Evolutionary conservation across 2,329 filamentous ascomycete genomes (phyloP).

Genomic region (Aschersonia sp.): DNA sequence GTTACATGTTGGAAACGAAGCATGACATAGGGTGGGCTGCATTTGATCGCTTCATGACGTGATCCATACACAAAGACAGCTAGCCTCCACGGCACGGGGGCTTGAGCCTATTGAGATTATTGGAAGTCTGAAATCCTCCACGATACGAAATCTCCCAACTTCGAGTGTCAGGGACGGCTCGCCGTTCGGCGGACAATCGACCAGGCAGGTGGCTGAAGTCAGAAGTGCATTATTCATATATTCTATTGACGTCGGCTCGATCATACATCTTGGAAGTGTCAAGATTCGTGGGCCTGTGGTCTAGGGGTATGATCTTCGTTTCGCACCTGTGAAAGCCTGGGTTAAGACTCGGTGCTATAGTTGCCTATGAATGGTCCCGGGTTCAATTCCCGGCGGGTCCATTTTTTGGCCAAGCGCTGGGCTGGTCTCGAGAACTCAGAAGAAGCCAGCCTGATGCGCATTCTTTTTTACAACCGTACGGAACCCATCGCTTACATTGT

Average conservation of each 20-base stretch:
- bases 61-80: no score
- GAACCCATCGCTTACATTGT: no score
- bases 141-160: no score
- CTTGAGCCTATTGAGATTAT: no score
- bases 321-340: conserved; percentile 4
- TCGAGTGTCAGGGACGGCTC: no score
- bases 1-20: no score
- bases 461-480: no score
- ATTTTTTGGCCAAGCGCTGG: not conserved
- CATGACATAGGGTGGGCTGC: not conserved
- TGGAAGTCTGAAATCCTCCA: no score
- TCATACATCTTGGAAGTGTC: not conserved
- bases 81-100: no score
- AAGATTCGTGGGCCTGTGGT: conserved; percentile 3
- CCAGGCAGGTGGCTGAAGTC: not conserved
- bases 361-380: conserved; percentile 6
- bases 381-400: conserved; percentile 6
- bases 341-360: not conserved
- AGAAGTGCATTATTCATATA: not conserved
- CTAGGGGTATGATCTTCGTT: conserved; percentile 7
- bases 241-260: not conserved
- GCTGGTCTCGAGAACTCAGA: no score
- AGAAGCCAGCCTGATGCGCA: no score
- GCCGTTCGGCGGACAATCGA: not conserved
- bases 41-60: not conserved